Evolutionary conservation across 305 asterid species (phyloP).

Genomic region (Ilex paraguariensis): DNA sequence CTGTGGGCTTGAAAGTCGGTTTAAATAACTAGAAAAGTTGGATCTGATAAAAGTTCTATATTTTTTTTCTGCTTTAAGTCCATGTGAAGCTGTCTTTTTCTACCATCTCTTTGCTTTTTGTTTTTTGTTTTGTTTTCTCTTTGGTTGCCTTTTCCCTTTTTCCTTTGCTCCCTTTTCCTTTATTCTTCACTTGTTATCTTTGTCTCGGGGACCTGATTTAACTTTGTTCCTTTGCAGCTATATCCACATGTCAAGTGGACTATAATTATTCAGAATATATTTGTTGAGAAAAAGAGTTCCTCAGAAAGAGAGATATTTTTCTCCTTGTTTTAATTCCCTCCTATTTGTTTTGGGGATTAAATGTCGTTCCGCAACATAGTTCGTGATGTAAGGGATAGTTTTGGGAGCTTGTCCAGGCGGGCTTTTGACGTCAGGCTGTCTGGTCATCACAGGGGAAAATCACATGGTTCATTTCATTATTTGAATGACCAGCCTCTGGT

Average conservation of each 20-base stretch:
- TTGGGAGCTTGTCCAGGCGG: constrained; percentile 85
- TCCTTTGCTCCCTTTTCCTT: constrained; percentile 11
- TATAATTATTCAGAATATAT: not conserved
- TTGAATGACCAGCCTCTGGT: constrained; percentile 56
- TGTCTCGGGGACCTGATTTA: constrained; percentile 10
- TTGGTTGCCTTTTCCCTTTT: constrained; percentile 23
- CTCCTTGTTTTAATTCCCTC: constrained; percentile 13
- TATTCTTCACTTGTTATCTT: constrained; percentile 8
- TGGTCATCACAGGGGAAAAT: constrained; percentile 71
- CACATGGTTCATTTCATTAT: constrained; percentile 72
- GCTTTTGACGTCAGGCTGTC: constrained; percentile 73
- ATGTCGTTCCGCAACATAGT: constrained; percentile 97
- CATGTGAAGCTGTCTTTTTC: constrained; percentile 40
- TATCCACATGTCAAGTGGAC: constrained; percentile 13
- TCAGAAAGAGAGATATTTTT: constrained; percentile 14
- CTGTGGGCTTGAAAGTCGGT: not conserved
- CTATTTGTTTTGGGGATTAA: constrained; percentile 22
- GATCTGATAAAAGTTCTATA: not conserved
- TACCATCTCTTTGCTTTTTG: constrained; percentile 13
- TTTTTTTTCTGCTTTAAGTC: constrained; percentile 13
- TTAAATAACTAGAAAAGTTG: not conserved
- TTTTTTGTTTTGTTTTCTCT: constrained; percentile 20
- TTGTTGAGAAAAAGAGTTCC: constrained; percentile 6
- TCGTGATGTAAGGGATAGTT: constrained; percentile 75
- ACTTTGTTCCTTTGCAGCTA: constrained; percentile 25